phyloP scores from a whole-genome alignment of 139 green algal species.

The Limnomonas spitsbergensis region DNA sequence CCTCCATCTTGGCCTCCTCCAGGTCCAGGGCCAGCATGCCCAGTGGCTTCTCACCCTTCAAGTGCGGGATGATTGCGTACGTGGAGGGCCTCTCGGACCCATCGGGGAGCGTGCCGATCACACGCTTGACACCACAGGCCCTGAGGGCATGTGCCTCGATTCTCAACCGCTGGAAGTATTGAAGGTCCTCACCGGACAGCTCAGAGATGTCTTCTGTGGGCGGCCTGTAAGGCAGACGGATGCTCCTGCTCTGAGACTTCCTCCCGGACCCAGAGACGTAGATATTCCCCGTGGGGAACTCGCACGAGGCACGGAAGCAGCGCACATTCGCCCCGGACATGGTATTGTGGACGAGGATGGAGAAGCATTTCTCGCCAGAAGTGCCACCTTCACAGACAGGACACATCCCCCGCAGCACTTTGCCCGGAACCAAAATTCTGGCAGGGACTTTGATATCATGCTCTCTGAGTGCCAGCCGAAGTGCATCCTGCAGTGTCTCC shows the following conservation, averaged over 20 bases:
- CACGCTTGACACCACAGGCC: background rate
- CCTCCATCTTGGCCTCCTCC: background rate
- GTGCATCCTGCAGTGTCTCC: too few species aligned
- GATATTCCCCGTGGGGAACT: too few species aligned
- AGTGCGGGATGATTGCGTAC: background rate
- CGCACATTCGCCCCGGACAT: too few species aligned
- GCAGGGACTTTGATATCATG: too few species aligned
- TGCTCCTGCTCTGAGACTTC: constrained; percentile 1
- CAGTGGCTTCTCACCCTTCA: background rate
- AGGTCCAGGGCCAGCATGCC: background rate
- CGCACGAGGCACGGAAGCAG: too few species aligned
- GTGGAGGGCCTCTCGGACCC: background rate
- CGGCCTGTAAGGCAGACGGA: background rate
- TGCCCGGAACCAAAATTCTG: too few species aligned
- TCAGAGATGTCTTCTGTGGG: background rate
- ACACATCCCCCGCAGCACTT: too few species aligned
- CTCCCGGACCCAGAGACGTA: too few species aligned
- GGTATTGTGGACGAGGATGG: too few species aligned
- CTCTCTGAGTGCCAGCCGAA: too few species aligned
- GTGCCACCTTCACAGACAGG: too few species aligned
- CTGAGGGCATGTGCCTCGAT: background rate
- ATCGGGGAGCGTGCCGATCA: background rate
- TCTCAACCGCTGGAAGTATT: background rate
- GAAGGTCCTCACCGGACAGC: background rate
- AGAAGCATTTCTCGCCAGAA: too few species aligned